Conservation (phyloP, 805 yeast species). For the Wickerhamiella musiphila region DNA sequence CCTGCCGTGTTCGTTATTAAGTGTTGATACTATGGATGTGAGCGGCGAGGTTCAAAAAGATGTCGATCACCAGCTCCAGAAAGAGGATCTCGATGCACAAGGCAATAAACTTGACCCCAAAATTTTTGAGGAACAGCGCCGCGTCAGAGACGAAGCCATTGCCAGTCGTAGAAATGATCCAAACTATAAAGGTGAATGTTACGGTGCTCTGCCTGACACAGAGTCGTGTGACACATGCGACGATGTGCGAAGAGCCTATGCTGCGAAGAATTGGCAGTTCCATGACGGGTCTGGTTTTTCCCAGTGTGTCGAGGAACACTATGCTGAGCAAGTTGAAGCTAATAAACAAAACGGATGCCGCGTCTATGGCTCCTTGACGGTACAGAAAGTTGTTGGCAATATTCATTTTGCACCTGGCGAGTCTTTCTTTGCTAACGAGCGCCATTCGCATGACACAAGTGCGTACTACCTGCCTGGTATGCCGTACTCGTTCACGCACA, state of each 20-base stretch:
- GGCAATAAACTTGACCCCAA: constrained; percentile 33
- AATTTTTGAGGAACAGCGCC: constrained; percentile 27
- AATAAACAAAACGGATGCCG: constrained; percentile 76
- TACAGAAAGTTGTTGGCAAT: constrained; percentile 78
- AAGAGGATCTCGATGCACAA: constrained; percentile 39
- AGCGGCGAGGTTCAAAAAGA: constrained; percentile 73
- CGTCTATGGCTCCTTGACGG: constrained; percentile 56
- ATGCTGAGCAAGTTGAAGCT: constrained; percentile 42
- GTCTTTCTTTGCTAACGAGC: constrained; percentile 34
- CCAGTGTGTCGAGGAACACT: constrained; percentile 84
- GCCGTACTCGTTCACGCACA: constrained; percentile 60
- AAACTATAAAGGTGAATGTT: constrained; percentile 75
- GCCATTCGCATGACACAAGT: constrained; percentile 73
- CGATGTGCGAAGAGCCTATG: constrained; percentile 65
- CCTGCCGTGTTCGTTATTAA: constrained; percentile 64
- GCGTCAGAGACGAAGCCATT: constrained; percentile 17
- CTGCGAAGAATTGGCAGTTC: constrained; percentile 68
- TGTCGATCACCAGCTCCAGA: constrained; percentile 52
- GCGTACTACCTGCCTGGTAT: constrained; percentile 38
- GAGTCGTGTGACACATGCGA: constrained; percentile 77
- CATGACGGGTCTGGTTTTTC: constrained; percentile 72
- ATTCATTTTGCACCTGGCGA: constrained; percentile 95
- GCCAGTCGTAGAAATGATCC: constrained; percentile 18
- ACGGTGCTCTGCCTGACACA: constrained; percentile 52
- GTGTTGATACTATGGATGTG: constrained; percentile 76